Evolutionary conservation across 2,329 filamentous ascomycete species (phyloP).

Genomic region (Pseudogymnoascus destructans): DNA sequence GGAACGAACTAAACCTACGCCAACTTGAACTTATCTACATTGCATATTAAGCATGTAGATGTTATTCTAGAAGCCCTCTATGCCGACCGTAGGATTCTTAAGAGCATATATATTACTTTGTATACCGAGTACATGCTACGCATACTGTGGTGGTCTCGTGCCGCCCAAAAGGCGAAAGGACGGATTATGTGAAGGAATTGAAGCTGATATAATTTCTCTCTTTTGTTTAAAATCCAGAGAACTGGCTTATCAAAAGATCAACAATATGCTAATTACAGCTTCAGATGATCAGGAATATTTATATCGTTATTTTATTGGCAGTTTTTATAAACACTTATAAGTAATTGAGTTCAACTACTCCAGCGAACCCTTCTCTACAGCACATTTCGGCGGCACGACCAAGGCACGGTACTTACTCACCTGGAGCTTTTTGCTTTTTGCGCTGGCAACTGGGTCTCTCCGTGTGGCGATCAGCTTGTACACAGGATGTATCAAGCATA

Average conservation of each 20-base stretch:
- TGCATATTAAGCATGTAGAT: not conserved
- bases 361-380: not conserved
- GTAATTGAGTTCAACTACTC: not conserved
- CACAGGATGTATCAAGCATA: constrained; percentile 5
- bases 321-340: not conserved
- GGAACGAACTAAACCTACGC: not conserved
- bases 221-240: not conserved
- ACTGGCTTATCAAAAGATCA: not conserved
- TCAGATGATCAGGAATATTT: no score
- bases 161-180: not conserved
- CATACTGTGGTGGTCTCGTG: not conserved
- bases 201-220: not conserved
- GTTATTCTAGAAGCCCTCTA: not conserved
- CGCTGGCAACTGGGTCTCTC: constrained; percentile 1
- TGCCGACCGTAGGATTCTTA: not conserved
- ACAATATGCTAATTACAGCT: not conserved
- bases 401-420: not conserved
- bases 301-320: not conserved
- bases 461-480: not conserved
- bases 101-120: not conserved
- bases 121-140: not conserved
- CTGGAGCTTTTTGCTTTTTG: not conserved
- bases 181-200: not conserved
- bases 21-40: not conserved
- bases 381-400: not conserved